These are phyloP conservation scores for Trypanosoma grayi DNA, from an alignment of 208 protist genomes.

Conservation along the genomic window DNA sequence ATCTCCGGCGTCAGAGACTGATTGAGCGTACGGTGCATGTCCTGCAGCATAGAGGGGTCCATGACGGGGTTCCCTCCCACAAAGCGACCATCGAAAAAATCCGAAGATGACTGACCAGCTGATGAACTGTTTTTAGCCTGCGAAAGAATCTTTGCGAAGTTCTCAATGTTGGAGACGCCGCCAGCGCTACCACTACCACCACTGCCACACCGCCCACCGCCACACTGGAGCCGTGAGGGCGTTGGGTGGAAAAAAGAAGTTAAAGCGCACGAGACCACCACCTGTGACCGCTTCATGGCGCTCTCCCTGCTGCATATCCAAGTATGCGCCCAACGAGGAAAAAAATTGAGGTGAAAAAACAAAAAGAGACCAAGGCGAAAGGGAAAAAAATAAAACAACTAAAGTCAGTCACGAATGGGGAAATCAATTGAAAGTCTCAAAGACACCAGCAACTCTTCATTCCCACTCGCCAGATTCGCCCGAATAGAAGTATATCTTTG, in stretches of 20 bases:
- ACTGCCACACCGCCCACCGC: constrained; percentile 23
- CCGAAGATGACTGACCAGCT: constrained; percentile 8
- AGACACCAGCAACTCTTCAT: not conserved
- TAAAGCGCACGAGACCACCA: not conserved
- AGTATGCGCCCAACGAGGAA: not conserved
- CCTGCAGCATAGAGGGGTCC: constrained; percentile 45
- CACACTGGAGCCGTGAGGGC: constrained; percentile 22
- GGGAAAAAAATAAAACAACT: too few species aligned
- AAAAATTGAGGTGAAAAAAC: constrained; percentile 6
- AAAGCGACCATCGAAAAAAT: constrained; percentile 83
- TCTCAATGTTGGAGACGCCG: constrained; percentile 34
- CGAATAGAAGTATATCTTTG: not conserved
- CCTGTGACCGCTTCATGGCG: constrained; percentile 20
- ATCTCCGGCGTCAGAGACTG: constrained; percentile 80
- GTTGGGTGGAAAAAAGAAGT: constrained; percentile 1
- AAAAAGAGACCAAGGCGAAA: too few species aligned
- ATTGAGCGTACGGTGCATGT: constrained; percentile 68
- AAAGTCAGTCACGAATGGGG: not conserved
- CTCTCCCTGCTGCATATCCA: not conserved
- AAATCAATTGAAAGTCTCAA: not conserved
- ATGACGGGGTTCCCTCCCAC: constrained; percentile 48
- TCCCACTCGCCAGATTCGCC: not conserved
- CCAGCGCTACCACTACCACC: too few species aligned
- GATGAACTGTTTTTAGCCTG: constrained; percentile 28
- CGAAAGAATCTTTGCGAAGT: constrained; percentile 62